Evolutionary conservation across 495 filamentous ascomycete genomes (phyloP), one percentile per base, ranked within the genome.

Genomic region (Platismatia glauca): DNA sequence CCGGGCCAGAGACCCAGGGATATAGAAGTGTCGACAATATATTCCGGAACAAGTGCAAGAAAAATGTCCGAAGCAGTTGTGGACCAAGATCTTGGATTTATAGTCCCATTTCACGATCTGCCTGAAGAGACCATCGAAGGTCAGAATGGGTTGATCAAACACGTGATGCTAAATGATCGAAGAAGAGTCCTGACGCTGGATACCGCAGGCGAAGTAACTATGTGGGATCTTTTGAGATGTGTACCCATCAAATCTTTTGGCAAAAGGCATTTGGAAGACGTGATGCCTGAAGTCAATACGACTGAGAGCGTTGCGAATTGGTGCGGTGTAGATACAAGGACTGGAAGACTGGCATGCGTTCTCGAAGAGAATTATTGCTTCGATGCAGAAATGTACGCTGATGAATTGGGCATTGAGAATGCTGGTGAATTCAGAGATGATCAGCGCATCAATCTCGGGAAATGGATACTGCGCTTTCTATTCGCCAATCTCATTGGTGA

Each of bases 331-430:
- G 91, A 98, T 69, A 93, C 91, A 35, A 85, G 91, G 60, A 97
- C 94, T 7, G 94, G 94, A 46, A 86, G 88, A 64, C 74, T 98
- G 61, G 91, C 91, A 4, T 92, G 95, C 34, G 87, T 96, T 16
- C 73, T 98, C 24, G 94, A 97, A 67, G 89, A 91, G 52, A 95
- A 94, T 68, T 91, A 94, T 64, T 97, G 94, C 71, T 98, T 98
- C 68, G 95, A 97, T 73, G 95, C 92, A 43, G 94, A 98, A 71
- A 88, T 95, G 75, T 98, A 98, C 71, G 92, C 91, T 1, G 94
- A 97, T 70, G 90, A 97, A 70, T 74, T 90, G 13, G 75, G 84
- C 20, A 60, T 93, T 55, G 80, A 86, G 24, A 88, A 95, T 65
- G 77, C 82, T 18, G 75, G 87, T 27, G 87, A 92, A 20, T 95